A percentile compares a stretch with the other conserved stretches of the same genome.
phyloP scores from a whole-genome alignment of 192 early-diverging fungal genomes.

The Allomyces javanicus region DNA sequence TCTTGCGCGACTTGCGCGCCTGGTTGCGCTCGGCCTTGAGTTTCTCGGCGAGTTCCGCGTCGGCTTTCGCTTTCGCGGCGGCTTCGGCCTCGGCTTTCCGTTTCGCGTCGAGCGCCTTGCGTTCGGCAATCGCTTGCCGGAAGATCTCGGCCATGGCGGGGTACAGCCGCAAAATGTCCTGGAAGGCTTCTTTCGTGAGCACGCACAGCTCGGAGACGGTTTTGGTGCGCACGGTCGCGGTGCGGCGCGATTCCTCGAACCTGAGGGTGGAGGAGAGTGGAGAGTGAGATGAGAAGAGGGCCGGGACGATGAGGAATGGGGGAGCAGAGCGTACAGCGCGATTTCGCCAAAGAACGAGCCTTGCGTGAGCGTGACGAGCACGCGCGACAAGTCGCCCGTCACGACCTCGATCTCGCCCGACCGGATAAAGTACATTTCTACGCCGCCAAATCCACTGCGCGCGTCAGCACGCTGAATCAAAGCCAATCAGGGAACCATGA shows the following conservation, averaged over 20 bases:
- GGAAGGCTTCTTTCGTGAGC: background rate
- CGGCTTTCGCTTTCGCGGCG: no score
- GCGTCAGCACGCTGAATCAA: no score
- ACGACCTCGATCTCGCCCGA: constrained; percentile 5
- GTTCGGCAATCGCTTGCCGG: background rate
- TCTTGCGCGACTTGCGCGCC: no score
- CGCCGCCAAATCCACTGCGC: constrained; percentile 3
- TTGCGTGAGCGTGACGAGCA: constrained; percentile 1
- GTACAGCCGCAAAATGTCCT: background rate
- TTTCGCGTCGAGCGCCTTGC: background rate
- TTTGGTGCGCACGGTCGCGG: background rate
- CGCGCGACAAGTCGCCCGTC: background rate
- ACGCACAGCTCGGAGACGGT: background rate
- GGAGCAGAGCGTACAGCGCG: background rate
- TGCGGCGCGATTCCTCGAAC: background rate
- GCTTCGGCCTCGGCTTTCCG: no score
- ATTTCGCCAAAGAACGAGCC: constrained; percentile 3
- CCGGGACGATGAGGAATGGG: background rate
- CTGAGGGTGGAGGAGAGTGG: no score
- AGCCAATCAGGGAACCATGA: background rate
- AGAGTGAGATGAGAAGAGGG: no score
- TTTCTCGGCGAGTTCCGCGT: no score
- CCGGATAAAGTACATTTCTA: constrained; percentile 9
- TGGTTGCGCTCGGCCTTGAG: no score
- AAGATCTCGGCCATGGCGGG: background rate